Conservation (phyloP, 2,329 filamentous ascomycete genomes). For the Colletotrichum paranaense region DNA sequence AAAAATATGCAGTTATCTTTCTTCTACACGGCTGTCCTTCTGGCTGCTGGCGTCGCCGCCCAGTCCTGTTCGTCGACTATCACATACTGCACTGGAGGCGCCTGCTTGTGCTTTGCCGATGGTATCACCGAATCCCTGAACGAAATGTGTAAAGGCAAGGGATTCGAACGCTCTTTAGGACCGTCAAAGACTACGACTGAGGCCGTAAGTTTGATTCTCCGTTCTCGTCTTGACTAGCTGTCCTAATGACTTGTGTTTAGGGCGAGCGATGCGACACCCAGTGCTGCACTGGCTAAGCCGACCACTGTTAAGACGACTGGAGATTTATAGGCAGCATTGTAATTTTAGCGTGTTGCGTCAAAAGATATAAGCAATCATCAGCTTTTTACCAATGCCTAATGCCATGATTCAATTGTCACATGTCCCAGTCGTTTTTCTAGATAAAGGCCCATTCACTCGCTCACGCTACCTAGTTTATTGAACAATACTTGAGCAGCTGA, state of each 20-base stretch:
- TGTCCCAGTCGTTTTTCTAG: too few relatives aligned
- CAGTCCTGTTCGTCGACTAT: background rate
- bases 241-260: background rate
- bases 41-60: background rate
- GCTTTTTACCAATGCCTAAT: too few relatives aligned
- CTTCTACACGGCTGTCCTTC: background rate
- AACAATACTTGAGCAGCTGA: too few relatives aligned
- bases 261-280: background rate
- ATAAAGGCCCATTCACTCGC: too few relatives aligned
- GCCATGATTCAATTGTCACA: too few relatives aligned
- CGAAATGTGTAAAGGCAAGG: background rate
- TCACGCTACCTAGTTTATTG: too few relatives aligned
- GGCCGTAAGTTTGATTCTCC: background rate
- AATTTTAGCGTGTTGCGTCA: too few relatives aligned
- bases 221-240: background rate
- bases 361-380: too few relatives aligned
- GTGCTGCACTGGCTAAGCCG: background rate
- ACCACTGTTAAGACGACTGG: too few relatives aligned
- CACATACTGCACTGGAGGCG: constrained; percentile 3
- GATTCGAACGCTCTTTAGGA: constrained; percentile 14
- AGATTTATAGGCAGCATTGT: too few relatives aligned
- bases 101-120: background rate
- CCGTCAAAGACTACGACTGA: constrained; percentile 4
- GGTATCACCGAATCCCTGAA: background rate
- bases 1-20: background rate